Evolutionary conservation across 2,329 filamentous ascomycete genomes (phyloP).

Genomic region (Aspergillus puulaauensis): DNA sequence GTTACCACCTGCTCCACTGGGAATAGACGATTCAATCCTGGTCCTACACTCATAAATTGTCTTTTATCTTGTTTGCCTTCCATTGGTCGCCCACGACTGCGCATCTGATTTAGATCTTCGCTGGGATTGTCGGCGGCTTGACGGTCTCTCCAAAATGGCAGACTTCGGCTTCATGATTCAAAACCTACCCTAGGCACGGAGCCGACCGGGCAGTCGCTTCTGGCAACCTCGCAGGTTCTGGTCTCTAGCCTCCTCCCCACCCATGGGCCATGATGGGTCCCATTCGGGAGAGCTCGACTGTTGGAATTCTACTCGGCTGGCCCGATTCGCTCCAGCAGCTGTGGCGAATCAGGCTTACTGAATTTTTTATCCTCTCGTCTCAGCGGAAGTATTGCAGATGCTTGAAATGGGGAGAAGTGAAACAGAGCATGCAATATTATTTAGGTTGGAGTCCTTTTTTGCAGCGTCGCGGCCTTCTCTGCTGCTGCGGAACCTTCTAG

Average conservation of each 20-base stretch:
- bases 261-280: constrained; percentile 8
- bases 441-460: no score
- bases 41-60: neutral
- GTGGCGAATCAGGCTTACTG: neutral
- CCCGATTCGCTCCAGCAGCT: neutral
- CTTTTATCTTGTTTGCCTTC: no score
- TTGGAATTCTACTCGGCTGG: neutral
- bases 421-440: neutral
- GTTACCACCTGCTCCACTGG: neutral
- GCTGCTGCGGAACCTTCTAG: constrained; percentile 7
- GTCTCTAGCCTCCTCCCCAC: constrained; percentile 4
- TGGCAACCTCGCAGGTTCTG: neutral
- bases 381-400: neutral
- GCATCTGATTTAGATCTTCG: no score
- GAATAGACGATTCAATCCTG: neutral
- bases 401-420: neutral
- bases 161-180: neutral
- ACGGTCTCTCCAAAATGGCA: no score
- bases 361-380: neutral
- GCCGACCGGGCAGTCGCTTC: neutral
- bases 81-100: no score
- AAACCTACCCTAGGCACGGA: neutral
- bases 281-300: neutral
- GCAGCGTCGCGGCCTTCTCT: neutral
- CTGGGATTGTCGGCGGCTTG: no score